Evolutionary conservation across 441 rosid species (phyloP), one percentile per base, ranked within the genome.

Genomic region (Biscutella auriculata): DNA sequence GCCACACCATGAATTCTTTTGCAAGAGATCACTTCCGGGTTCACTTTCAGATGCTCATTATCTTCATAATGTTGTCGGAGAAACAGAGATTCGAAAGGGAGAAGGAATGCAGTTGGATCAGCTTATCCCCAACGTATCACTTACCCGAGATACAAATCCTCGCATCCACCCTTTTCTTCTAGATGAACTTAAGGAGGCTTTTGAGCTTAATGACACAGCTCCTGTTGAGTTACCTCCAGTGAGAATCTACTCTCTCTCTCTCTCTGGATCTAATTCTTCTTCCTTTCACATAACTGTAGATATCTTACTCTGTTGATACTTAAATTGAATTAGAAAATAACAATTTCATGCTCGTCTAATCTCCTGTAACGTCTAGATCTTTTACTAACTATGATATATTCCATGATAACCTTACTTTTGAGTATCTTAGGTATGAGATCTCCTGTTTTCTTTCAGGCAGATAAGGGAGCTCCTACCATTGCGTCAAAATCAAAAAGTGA

Each of bases 31-130:
- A 28, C 88, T 84, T 66, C 98, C 97, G 6, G 51, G 78, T 55
- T 82, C 96, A 42, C 75, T 93, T 59, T 72, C 95, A 27, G 98
- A 87, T 59, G 77, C 97, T 53, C 95, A 83, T 75, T 93, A 93
- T 68, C 97, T 93, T 67, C 87, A 77, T 50, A 74, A 83, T 73
- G 73, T 83, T 58, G 88, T 83, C 41, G 91, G 95, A 13, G 88
- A 83, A 57, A 80, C 90, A 7, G 95, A 88, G 60, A 83, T 86
- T 53, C 75, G 91, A 49, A 86, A 83, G 56, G 95, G 96, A 30
- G 90, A 84, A 54, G 97, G 93, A 35, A 82, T 93, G 98, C 95
- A 93, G 46, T 60, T 93, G 71, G 88, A 78, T 73, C 97, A 88
- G 72, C 97, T 93, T 68, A 63, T 88, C 62, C 86, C 77, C 14